These are phyloP conservation scores for Terana coerulea DNA, from an alignment of 768 basidiomycete genomes.

Conservation along the genomic window DNA sequence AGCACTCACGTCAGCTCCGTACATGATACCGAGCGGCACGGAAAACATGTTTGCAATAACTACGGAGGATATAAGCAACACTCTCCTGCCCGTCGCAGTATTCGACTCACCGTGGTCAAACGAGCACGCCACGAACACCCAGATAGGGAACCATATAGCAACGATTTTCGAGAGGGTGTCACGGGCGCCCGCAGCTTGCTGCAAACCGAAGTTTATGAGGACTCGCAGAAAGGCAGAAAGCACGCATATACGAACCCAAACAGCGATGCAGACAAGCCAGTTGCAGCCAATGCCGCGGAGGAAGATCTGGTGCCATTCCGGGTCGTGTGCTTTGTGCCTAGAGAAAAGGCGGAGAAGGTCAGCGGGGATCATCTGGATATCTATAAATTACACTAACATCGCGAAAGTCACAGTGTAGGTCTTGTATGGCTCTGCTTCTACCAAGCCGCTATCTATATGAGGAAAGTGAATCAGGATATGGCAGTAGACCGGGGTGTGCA, in stretches of 20 bases:
- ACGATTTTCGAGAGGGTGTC: slow-evolving; percentile 70
- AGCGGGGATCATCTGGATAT: neutral
- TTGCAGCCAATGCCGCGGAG: slow-evolving; percentile 73
- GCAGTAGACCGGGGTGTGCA: neutral
- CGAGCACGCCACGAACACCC: slow-evolving; percentile 71
- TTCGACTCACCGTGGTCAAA: slow-evolving; percentile 59
- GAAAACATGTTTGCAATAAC: slow-evolving; percentile 79
- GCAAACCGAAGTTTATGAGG: slow-evolving; percentile 6
- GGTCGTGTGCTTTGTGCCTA: slow-evolving; percentile 61
- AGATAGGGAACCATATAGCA: slow-evolving; percentile 71
- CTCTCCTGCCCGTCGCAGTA: neutral
- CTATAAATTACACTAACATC: slow-evolving; percentile 41
- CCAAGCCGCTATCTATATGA: slow-evolving; percentile 63
- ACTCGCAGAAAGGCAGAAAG: neutral
- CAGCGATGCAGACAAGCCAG: slow-evolving; percentile 69
- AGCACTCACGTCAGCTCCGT: slow-evolving; percentile 54
- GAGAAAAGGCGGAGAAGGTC: neutral
- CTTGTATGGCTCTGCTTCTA: slow-evolving; percentile 55
- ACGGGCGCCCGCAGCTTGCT: slow-evolving; percentile 68
- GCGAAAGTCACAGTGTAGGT: slow-evolving; percentile 51
- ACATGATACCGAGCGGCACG: slow-evolving; percentile 66
- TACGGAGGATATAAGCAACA: slow-evolving; percentile 18
- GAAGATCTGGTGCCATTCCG: slow-evolving; percentile 71
- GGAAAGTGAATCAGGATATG: slow-evolving; percentile 44
- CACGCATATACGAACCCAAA: slow-evolving; percentile 51